Percentiles rank a stretch among this genome's conserved stretches.
Conservation (phyloP, 2,329 filamentous ascomycete species). For the Nemania diffusa region DNA sequence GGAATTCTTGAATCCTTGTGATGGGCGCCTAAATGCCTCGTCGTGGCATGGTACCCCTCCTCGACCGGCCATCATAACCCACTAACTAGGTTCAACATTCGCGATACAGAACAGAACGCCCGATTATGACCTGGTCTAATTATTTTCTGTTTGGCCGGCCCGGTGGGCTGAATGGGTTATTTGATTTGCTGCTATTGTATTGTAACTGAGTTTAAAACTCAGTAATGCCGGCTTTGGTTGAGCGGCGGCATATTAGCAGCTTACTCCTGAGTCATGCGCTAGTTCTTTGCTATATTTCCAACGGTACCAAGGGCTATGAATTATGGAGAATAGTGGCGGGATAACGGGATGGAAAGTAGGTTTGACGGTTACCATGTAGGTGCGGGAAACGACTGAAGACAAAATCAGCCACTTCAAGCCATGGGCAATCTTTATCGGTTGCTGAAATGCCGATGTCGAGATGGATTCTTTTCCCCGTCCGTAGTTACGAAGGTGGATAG, state of each 20-base stretch:
- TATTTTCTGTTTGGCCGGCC: conserved; percentile 37
- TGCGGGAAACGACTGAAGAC: conserved; percentile 18
- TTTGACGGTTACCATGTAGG: conserved; percentile 10
- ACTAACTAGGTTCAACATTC: neutral
- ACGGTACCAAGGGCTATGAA: conserved; percentile 10
- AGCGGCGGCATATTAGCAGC: conserved; percentile 22
- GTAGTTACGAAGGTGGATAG: conserved; percentile 1
- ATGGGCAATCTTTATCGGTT: neutral
- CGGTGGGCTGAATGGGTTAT: conserved; percentile 36
- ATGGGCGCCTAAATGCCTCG: neutral
- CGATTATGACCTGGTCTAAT: conserved; percentile 7
- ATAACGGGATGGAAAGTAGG: conserved; percentile 10
- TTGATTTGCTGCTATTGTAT: conserved; percentile 39
- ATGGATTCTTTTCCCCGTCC: neutral
- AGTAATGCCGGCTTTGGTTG: conserved; percentile 24
- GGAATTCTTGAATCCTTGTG: neutral
- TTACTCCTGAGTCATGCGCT: conserved; percentile 24
- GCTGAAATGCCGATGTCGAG: neutral
- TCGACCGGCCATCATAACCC: neutral
- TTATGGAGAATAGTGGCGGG: neutral
- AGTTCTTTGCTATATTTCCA: conserved; percentile 29
- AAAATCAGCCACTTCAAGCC: neutral
- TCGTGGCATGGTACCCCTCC: neutral
- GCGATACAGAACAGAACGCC: neutral
- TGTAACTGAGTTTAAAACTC: conserved; percentile 29